Conservation (phyloP, 805 yeast species). For the Monosporozyma solicola region DNA sequence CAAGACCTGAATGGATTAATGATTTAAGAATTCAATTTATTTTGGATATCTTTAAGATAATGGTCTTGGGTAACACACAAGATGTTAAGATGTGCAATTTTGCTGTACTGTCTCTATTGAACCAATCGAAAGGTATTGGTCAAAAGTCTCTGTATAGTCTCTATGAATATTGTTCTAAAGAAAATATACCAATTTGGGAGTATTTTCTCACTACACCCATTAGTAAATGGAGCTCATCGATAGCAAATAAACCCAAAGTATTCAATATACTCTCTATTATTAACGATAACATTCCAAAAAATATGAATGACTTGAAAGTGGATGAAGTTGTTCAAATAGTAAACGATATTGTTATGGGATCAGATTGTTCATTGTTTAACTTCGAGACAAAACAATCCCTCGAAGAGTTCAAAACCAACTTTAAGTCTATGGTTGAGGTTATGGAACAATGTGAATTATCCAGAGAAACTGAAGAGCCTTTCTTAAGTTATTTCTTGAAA, state of each 20-base stretch:
- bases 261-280: conserved; percentile 14
- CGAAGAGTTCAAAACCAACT: conserved; percentile 15
- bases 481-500: conserved; percentile 27
- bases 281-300: conserved; percentile 6
- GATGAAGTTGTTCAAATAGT: neutral
- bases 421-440: conserved; percentile 32
- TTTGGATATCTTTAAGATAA: conserved; percentile 41
- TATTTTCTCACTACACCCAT: conserved; percentile 11
- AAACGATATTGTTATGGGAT: conserved; percentile 25
- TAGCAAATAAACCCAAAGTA: conserved; percentile 22
- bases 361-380: conserved; percentile 24
- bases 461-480: conserved; percentile 19
- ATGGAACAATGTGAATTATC: conserved; percentile 24
- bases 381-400: neutral
- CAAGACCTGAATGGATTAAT: conserved; percentile 45
- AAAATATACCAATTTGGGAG: conserved; percentile 19
- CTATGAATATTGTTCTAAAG: conserved; percentile 9
- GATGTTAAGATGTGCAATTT: conserved; percentile 14
- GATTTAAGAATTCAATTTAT: conserved; percentile 32
- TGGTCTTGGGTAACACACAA: conserved; percentile 9
- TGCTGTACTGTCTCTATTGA: conserved; percentile 18
- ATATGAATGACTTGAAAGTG: neutral
- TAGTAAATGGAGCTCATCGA: conserved; percentile 11
- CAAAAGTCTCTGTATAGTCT: conserved; percentile 16
- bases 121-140: conserved; percentile 21